Base-by-base conservation (phyloP, 2,329 filamentous ascomycete genomes). In the Cladosporium oxysporum region DNA sequence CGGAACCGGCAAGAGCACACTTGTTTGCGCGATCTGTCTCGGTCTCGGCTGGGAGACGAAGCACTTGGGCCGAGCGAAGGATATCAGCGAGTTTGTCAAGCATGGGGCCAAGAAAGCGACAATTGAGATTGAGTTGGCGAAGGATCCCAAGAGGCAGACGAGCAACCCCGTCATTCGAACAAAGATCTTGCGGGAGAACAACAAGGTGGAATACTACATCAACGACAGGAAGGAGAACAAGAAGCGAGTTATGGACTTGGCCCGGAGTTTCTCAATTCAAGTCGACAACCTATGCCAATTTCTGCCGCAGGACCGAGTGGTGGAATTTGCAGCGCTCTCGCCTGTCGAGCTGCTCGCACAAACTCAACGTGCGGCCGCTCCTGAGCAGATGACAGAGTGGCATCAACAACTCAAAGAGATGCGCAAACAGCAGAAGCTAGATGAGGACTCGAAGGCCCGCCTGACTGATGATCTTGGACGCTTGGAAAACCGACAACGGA, bases 281-380 rank as follows among this genome's bases (percentile, higher is more conserved):
- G 92, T 98, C 69, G 95, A 99, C 81, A 99, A 99, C 72, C 84
- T 99, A 2, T 99, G 95, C 77, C 95, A 99, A 76, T 99, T 99
- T 73, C 81, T 99, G 53, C 95, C 95, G 0, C 95, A 99, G 77
- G 95, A 99, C 76, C 91, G 93, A 71, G 95, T 99, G 1, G 92
- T 93, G 28, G 93, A 97, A 75, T 99, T 99, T 76, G 92, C 95
- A 5, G 90, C 87, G 5, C 86, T 96, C 71, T 91, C 88, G 10
- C 90, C 94, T 0, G 83, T 96, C 14, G 90, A 96, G 53, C 85
- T 97, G 23, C 83, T 99, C 0, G 85, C 88, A 66, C 91, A 95
- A 72, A 99, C 95, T 0, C 88, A 97, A 68, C 88, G 93, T 74
- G 95, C 95, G 37, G 93, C 93, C 7, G 95, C 93, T 0, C 89